phyloP scores from a whole-genome alignment of 2,329 filamentous ascomycete species.

The Phyllosticta citrichinensis region DNA sequence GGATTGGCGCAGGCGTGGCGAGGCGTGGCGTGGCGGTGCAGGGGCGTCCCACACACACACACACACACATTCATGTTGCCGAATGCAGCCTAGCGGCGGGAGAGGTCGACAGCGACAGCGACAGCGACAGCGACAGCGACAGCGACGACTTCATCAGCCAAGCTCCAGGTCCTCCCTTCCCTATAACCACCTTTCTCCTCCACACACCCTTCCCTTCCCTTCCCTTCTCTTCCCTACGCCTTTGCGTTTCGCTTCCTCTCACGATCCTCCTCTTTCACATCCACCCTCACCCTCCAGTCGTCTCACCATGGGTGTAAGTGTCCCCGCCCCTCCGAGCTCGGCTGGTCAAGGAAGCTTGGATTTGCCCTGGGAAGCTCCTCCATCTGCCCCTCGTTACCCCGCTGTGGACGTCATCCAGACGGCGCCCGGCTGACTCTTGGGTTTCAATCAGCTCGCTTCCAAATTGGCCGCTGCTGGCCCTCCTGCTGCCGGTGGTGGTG shows the following conservation, averaged over 20 bases:
- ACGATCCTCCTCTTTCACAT: too few species aligned
- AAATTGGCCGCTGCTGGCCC: constrained; percentile 37
- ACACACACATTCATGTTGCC: not conserved
- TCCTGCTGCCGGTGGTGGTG: constrained; percentile 19
- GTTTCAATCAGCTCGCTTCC: constrained; percentile 30
- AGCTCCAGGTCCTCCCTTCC: not conserved
- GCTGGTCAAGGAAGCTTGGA: not conserved
- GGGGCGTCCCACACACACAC: not conserved
- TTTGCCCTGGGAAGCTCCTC: not conserved
- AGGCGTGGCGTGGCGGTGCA: not conserved
- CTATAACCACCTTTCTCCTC: not conserved
- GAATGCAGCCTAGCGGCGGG: not conserved
- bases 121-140: not conserved
- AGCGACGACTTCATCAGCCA: not conserved
- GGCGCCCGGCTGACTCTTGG: constrained; percentile 19
- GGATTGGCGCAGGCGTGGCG: not conserved
- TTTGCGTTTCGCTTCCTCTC: not conserved
- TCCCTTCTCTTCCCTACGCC: not conserved
- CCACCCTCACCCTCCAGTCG: not conserved
- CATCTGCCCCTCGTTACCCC: constrained; percentile 12
- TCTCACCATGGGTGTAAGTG: constrained; percentile 6
- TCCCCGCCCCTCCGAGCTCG: not conserved
- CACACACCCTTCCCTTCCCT: not conserved
- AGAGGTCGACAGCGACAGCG: not conserved
- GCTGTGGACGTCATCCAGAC: constrained; percentile 8